Evolutionary conservation across 495 filamentous ascomycete species (phyloP), one percentile per base, ranked within the genome.

Genomic region (Podospora australis): DNA sequence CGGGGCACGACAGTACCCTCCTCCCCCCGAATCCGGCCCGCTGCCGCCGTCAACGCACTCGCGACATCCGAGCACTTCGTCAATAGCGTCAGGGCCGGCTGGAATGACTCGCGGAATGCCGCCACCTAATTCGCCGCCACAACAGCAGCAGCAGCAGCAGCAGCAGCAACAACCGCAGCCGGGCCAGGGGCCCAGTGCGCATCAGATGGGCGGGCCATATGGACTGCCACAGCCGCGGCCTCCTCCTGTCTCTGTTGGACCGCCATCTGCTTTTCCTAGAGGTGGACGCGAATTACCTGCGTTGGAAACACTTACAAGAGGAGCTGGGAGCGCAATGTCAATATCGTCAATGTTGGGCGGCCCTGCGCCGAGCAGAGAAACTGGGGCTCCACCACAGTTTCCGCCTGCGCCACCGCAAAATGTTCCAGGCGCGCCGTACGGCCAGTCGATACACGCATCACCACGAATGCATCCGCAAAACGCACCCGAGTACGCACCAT

Each of bases 271-370:
- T 6, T 76, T 78, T 52, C 69, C 73, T 0, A 64, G 71, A 30
- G 66, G n/a, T n/a, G n/a, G 66, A 29, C 75, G 79, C 41, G 77
- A 81, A 46, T 69, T 81, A 16, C 79, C 79, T 22, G 66, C 74
- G 2, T 54, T 78, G 30, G 69, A 72, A 52, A 65, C 77, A 4
- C 61, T 78, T 21, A 55, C 70, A 6, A 66, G 75, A 48, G 64
- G 59, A 41, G 64, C 67, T 8, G 80, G 81, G 11, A 85, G 85
- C 66, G 86, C 85, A 71, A 97, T 98, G 92, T 95, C 92, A 17
- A 98, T 98, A 58, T 92, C 88, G 7, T 87, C 92, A 17, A 88
- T 98, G 77, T 79, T 98, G 17, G 83, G 84, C 38, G 79, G 80
- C n/a, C 78, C 83, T 29, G 64, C 78, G 14, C 59, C 71, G 6